Evolutionary conservation across 2,329 filamentous ascomycete species (phyloP), one percentile per base, ranked within the genome.

Genomic region (Colletotrichum chrysophilum): DNA sequence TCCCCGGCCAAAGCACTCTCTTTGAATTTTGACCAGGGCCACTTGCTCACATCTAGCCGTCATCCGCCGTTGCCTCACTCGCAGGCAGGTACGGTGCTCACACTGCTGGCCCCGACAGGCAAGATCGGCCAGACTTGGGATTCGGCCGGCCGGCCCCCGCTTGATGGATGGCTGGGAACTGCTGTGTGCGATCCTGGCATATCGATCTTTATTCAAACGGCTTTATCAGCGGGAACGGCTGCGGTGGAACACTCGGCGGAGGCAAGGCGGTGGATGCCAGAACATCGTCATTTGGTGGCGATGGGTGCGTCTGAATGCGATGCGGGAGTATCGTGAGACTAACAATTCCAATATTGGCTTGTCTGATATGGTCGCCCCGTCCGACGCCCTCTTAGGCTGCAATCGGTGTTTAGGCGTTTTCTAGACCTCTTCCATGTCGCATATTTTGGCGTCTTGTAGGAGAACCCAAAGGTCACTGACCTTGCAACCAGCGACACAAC

Each of bases 161-260:
- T 43, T 34, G 62, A 34, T 30, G 38, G 56, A 66, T 58, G 55
- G 68, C 61, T 43, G 48, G 52, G 55, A 55, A 26, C 56, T 61
- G 28, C 26, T 56, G 62, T 24, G 30, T 21, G 56, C 38, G 26
- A 75, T 62, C 69, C 68, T 56, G 30, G 72, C 38, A 60, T 30
- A 66, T 75, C n/a, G 38, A 67, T 72, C 69, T 72, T 72, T 68
- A 24, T 72, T 66, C 62, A 24, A 67, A 67, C 55, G 18, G 38
- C 21, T 74, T 62, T 48, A 56, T 43, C 69, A 58, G 69, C 69
- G 69, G 62, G 32, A 75, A 68, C 61, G 61, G 36, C 32, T 75
- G 24, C 28, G 18, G 68, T 67, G 56, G 62, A 68, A 64, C 69
- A 34, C 21, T 21, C 6, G 38, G 56, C 62, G 43, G 55, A 48